Evolutionary conservation across 371 early-diverging fungal genomes (phyloP).

Genomic region (Homolaphlyctis polyrhiza): DNA sequence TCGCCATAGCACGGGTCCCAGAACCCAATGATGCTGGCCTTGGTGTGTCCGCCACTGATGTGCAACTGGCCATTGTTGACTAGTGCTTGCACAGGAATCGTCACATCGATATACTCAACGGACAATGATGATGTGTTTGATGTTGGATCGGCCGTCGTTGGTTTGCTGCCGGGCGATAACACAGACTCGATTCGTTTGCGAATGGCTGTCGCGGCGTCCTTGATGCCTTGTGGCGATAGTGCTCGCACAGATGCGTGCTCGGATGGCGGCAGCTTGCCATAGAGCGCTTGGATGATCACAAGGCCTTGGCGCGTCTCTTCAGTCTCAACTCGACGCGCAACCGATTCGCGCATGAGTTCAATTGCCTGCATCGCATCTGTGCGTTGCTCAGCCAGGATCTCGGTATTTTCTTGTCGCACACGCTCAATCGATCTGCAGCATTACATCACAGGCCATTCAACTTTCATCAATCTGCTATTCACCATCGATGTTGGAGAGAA

Average conservation of each 20-base stretch:
- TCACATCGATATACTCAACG: conserved; percentile 67
- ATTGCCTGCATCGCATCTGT: conserved; percentile 76
- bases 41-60: conserved; percentile 80
- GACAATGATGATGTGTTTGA: not conserved
- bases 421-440: conserved; percentile 60
- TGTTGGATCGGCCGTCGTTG: not conserved
- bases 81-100: conserved; percentile 74
- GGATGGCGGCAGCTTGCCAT: conserved; percentile 64
- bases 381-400: conserved; percentile 63
- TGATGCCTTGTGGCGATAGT: conserved; percentile 19
- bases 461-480: too few relatives aligned
- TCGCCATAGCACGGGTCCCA: conserved; percentile 94
- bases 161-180: not conserved
- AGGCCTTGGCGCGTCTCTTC: conserved; percentile 68
- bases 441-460: too few relatives aligned
- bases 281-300: conserved; percentile 79
- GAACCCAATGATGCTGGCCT: conserved; percentile 87
- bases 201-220: conserved; percentile 8
- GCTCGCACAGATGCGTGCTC: conserved; percentile 4
- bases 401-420: conserved; percentile 71
- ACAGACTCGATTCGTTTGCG: conserved; percentile 5
- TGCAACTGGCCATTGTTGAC: conserved; percentile 81
- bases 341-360: conserved; percentile 62
- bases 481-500: not conserved
- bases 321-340: conserved; percentile 58